Evolutionary conservation across 768 basidiomycete species (phyloP), one percentile per base, ranked within the genome.

Genomic region (Tulasnella sp.): DNA sequence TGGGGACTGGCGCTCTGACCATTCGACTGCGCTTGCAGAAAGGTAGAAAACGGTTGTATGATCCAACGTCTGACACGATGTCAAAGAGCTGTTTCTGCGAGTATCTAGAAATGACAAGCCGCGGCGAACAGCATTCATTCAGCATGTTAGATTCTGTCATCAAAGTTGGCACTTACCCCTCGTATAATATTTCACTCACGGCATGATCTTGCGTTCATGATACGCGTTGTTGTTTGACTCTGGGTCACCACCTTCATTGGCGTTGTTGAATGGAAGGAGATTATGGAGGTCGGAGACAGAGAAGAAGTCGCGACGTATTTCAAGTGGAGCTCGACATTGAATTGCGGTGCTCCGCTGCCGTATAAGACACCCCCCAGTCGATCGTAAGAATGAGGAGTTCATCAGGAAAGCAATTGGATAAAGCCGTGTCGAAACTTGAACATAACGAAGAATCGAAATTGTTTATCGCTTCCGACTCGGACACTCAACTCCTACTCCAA

Each of bases 31-130:
- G 74, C 11, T 80, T 81, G 73, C 94, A 96, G 70, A 88, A 95
- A 4, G 96, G 95, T 54, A 99, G 75, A 69, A 97, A 99, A 61
- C 73, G 75, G 9, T 83, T 79, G 70, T 98, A 99, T 1, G 88
- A 87, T 15, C 76, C 81, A 26, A 97, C 86, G 71, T 98, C 85
- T 13, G 92, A 80, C 56, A 99, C 90, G 61, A 98, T 72, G 7
- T 81, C 73, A 72, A 94, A 98, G 3, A 98, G 77, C 70, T 96
- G 82, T 52, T 76, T 75, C 63, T 78, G 83, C 17, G 75, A 78
- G 68, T 94, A 97, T 43, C 94, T 96, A 65, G 32, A 26, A 44
- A 60, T 63, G 56, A 51, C 47, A 63, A 58, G 51, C 47, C 24
- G 51, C 61, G n/a, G n/a, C 23, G 34, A 23, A 54, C 30, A 26